These are phyloP conservation scores for Agrocybe chaxingu DNA, from an alignment of 768 basidiomycete genomes.

Conservation along the genomic window DNA sequence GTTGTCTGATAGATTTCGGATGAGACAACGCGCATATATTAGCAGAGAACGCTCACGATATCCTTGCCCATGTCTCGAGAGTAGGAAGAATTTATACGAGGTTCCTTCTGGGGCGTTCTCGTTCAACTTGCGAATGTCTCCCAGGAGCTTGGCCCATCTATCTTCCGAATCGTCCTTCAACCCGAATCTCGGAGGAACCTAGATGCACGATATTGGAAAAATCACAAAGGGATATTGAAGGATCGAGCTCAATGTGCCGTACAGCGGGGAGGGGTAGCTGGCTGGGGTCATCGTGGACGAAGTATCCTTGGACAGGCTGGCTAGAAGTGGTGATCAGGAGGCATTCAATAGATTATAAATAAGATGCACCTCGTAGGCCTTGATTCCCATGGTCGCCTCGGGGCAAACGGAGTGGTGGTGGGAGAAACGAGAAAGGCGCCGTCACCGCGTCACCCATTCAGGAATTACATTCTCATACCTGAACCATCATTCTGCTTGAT, in stretches of 20 bases:
- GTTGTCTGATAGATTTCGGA: conserved; percentile 48
- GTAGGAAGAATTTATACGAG: conserved; percentile 61
- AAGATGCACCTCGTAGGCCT: too few relatives aligned
- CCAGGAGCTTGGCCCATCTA: conserved; percentile 17
- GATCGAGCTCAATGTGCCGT: background rate
- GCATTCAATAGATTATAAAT: too few relatives aligned
- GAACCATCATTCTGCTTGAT: too few relatives aligned
- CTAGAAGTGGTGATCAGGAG: background rate
- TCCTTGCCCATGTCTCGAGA: conserved; percentile 73
- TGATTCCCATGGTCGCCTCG: too few relatives aligned
- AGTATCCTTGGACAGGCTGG: conserved; percentile 18
- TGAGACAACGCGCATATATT: background rate
- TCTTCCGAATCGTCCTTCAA: conserved; percentile 14
- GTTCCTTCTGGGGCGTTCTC: conserved; percentile 29
- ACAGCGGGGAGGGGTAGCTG: conserved; percentile 10
- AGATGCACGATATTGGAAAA: background rate
- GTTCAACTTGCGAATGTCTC: conserved; percentile 48
- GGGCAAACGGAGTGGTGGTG: too few relatives aligned
- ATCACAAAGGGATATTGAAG: background rate
- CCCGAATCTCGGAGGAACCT: conserved; percentile 21
- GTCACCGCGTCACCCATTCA: too few relatives aligned
- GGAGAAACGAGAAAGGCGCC: too few relatives aligned
- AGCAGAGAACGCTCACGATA: conserved; percentile 47
- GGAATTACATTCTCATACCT: too few relatives aligned
- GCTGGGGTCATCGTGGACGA: conserved; percentile 14